Base-by-base conservation (phyloP, 306 rosid genomes). In the Crataegus laevigata region DNA sequence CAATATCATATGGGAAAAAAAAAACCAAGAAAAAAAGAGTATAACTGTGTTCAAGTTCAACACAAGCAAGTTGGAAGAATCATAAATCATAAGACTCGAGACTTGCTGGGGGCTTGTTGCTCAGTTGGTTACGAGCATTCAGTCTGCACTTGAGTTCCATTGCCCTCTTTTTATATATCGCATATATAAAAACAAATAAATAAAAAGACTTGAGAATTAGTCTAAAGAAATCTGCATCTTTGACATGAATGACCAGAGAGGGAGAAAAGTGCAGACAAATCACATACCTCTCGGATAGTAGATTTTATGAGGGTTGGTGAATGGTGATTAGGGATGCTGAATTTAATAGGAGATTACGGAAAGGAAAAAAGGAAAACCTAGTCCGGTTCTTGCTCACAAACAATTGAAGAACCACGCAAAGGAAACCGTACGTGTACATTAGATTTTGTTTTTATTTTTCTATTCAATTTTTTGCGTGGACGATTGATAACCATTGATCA, bases 371-470 rank as follows among this genome's bases (percentile, higher is more conserved):
- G 64, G 30, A 67, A 40, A 62, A 24, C 34, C n/a, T 24, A n/a
- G 65, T 47, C 65, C 54, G 79, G 55, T 75, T 75, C 71, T 72
- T 75, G 63, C 71, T 75, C 62, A 2, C 18, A 47, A 57, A 63
- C 22, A 47, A 42, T 25, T 25, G 7, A 61, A 29, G 72, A 22
- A 61, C 54, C 76, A 72, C 76, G 66, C 54, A 32, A 71, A 58
- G 65, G 32, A 71, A 32, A 18, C 43, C 18, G 18, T 36, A 36
- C 10, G 40, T 26, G 50, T 28, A 45, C 38, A 34, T 8, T 14
- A 43, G 36, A 51, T 59, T 59, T 12, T 2, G 26, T 59, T 24
- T 59, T 12, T 59, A 2, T 59, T 25, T 12, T 59, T 59, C 5
- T 4, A 25, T 25, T 28, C 11, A 11, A 22, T 28, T 62, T 61